Percentiles rank a stretch among this genome's conserved stretches.
phyloP scores from a whole-genome alignment of 306 rosid genomes.

The Cajanus cajan region DNA sequence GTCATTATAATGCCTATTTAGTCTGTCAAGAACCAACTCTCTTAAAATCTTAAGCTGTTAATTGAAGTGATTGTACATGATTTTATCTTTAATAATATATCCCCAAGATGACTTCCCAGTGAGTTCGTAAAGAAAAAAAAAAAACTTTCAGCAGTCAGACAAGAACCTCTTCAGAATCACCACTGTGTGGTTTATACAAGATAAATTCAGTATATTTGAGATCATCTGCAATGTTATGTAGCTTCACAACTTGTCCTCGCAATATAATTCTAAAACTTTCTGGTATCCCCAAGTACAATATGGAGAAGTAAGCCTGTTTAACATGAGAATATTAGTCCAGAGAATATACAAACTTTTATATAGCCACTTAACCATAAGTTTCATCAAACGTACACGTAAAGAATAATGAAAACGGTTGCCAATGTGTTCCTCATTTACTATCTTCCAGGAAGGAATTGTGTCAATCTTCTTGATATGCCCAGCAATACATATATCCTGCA shows the following conservation, averaged over 20 bases:
- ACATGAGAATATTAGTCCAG: constrained; percentile 31
- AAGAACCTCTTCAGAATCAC: constrained; percentile 58
- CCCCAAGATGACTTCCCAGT: constrained; percentile 2
- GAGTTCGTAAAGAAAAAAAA: background rate
- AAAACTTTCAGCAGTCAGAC: background rate
- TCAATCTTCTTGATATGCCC: constrained; percentile 49
- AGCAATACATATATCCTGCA: constrained; percentile 69
- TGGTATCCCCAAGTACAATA: constrained; percentile 76
- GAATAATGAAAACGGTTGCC: constrained; percentile 61
- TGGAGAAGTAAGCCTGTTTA: constrained; percentile 79
- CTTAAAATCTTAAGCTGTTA: background rate
- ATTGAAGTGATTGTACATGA: background rate
- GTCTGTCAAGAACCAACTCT: constrained; percentile 13
- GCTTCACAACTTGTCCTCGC: constrained; percentile 67
- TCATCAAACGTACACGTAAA: constrained; percentile 68
- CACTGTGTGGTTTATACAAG: constrained; percentile 64
- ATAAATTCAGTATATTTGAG: constrained; percentile 55
- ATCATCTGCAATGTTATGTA: constrained; percentile 72
- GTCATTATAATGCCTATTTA: constrained; percentile 13
- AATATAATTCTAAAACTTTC: constrained; percentile 58
- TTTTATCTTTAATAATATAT: background rate
- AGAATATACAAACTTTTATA: background rate
- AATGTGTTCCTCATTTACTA: constrained; percentile 60
- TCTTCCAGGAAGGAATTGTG: constrained; percentile 16
- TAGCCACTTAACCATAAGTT: background rate